These are phyloP conservation scores for Nephelium lappaceum DNA, from an alignment of 345 rosid genomes.

Conservation along the genomic window DNA sequence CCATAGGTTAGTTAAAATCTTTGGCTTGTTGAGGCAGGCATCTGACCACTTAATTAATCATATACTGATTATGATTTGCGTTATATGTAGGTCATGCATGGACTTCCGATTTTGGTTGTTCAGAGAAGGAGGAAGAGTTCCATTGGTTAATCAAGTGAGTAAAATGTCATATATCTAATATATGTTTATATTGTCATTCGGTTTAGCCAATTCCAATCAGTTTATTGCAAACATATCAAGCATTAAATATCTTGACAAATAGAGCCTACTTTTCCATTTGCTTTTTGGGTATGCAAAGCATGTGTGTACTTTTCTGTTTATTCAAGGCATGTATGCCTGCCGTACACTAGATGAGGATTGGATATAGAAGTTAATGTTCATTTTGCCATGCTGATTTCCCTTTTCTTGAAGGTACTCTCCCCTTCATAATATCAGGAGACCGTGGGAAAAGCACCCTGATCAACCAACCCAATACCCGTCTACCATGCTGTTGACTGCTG, in stretches of 20 bases:
- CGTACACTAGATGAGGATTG: too few relatives aligned
- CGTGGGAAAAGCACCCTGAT: conserved; percentile 68
- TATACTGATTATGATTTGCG: conserved; percentile 16
- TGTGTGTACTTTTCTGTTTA: too few relatives aligned
- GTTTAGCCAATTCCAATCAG: background rate
- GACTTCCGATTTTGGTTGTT: conserved; percentile 89
- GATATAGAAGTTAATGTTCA: too few relatives aligned
- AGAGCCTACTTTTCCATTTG: too few relatives aligned
- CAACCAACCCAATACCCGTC: conserved; percentile 68
- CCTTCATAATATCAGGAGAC: conserved; percentile 89
- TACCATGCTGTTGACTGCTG: conserved; percentile 93
- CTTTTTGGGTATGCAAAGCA: too few relatives aligned
- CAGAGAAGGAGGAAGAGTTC: conserved; percentile 88
- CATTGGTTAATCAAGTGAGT: conserved; percentile 90
- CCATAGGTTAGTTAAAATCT: conserved; percentile 61
- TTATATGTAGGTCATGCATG: conserved; percentile 76
- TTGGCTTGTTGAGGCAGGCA: background rate
- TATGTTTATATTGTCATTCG: background rate
- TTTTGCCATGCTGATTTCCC: too few relatives aligned
- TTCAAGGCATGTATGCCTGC: too few relatives aligned
- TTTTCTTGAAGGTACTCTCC: conserved; percentile 74
- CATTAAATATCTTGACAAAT: too few relatives aligned
- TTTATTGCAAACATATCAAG: too few relatives aligned
- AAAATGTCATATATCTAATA: background rate
- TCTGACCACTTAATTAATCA: background rate